phyloP scores from a whole-genome alignment of 2,329 filamentous ascomycete species.

The Byssoonygena ceratinophila region DNA sequence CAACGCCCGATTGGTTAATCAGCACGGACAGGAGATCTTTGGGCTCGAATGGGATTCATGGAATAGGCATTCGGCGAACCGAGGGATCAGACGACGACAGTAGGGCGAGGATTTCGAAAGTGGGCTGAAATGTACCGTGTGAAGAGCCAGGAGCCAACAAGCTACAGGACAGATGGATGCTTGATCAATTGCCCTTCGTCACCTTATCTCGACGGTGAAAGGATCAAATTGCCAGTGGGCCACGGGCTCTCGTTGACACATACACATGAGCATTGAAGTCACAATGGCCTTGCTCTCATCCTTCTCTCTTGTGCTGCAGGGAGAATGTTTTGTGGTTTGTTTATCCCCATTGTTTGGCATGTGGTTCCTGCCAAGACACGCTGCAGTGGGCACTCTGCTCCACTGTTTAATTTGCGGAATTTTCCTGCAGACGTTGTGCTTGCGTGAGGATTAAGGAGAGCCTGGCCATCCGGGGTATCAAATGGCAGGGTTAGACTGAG shows the following conservation, averaged over 20 bases:
- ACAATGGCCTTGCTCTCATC: too few species aligned
- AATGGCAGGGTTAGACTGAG: not conserved
- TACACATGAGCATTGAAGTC: too few species aligned
- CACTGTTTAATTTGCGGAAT: not conserved
- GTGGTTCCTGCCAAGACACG: conserved; percentile 6
- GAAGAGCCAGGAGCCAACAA: not conserved
- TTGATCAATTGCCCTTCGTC: too few species aligned
- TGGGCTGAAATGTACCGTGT: not conserved
- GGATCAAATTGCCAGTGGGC: too few species aligned
- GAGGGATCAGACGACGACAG: conserved; percentile 4
- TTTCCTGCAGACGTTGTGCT: not conserved
- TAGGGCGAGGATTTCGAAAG: not conserved
- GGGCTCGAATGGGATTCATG: not conserved
- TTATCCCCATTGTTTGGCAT: not conserved
- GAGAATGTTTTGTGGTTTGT: not conserved
- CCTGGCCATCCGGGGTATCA: too few species aligned
- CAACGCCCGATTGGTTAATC: conserved; percentile 9
- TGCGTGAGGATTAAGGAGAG: not conserved
- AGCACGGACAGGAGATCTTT: not conserved
- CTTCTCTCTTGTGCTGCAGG: not conserved
- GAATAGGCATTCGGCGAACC: not conserved
- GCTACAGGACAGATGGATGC: not conserved
- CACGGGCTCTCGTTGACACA: too few species aligned
- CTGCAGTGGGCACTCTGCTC: not conserved
- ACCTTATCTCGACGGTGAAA: too few species aligned